Percentiles rank a stretch among this genome's conserved stretches.
Conservation (phyloP, 441 rosid genomes). For the Melianthus villosus region DNA sequence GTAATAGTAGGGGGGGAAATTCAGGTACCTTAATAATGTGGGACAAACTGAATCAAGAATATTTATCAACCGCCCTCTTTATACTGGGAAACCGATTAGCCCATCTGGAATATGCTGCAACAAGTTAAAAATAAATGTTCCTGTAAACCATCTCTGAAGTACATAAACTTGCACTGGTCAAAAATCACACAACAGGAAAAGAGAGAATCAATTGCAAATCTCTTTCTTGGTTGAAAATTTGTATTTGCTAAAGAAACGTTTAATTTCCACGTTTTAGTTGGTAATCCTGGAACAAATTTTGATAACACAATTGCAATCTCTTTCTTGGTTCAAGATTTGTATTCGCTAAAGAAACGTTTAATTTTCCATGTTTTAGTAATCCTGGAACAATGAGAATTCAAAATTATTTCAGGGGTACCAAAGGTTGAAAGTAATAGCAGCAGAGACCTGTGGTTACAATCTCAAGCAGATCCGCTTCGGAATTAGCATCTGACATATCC, state of each 20-base stretch:
- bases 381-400: not conserved
- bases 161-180: not conserved
- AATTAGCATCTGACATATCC: constrained; percentile 25
- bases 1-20: too few species aligned
- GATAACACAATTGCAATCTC: not conserved
- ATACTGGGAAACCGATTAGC: constrained; percentile 39
- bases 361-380: too few species aligned
- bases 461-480: constrained; percentile 53
- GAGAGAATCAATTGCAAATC: not conserved
- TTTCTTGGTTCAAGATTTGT: not conserved
- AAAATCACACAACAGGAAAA: not conserved
- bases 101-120: constrained; percentile 58
- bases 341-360: not conserved
- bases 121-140: constrained; percentile 2
- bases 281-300: too few species aligned
- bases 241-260: too few species aligned
- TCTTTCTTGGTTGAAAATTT: not conserved
- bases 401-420: too few species aligned
- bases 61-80: constrained; percentile 14
- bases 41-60: not conserved
- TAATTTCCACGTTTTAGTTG: too few species aligned
- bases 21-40: too few species aligned
- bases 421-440: not conserved
- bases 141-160: not conserved
- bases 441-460: constrained; percentile 41